A percentile compares a stretch with the other conserved stretches of the same genome.
These are phyloP conservation scores for Fraxinus anomala DNA, from an alignment of 257 asterid genomes.

Conservation along the genomic window DNA sequence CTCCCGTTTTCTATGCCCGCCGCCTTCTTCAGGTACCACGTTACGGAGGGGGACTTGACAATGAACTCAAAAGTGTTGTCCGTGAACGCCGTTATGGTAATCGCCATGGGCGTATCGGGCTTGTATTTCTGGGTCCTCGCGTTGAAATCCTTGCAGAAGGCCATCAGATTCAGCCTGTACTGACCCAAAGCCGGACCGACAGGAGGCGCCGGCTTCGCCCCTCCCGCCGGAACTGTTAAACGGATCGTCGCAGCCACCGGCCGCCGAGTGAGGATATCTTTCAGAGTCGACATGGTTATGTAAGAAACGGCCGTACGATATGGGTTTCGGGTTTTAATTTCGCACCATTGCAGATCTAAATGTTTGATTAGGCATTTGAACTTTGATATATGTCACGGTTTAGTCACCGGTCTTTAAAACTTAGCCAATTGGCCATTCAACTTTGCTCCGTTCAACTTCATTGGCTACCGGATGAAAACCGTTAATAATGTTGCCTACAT, in stretches of 20 bases:
- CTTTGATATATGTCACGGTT: no score
- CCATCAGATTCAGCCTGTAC: constrained; percentile 83
- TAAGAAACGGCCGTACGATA: neutral
- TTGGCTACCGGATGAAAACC: no score
- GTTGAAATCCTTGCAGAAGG: constrained; percentile 89
- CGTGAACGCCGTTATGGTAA: constrained; percentile 68
- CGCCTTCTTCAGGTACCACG: constrained; percentile 90
- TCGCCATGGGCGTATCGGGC: constrained; percentile 83
- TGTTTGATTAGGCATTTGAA: no score
- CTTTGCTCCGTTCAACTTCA: no score
- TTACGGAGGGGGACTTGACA: constrained; percentile 77
- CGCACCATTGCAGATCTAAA: no score
- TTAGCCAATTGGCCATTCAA: no score
- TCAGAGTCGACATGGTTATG: constrained; percentile 61
- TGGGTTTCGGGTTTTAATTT: neutral
- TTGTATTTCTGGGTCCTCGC: constrained; percentile 86
- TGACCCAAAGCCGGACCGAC: constrained; percentile 90
- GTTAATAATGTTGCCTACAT: no score
- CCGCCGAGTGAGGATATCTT: constrained; percentile 81
- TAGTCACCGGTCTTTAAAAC: no score
- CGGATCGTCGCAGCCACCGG: constrained; percentile 90
- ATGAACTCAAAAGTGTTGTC: constrained; percentile 81
- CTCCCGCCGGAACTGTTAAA: constrained; percentile 82
- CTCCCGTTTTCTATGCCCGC: constrained; percentile 81
- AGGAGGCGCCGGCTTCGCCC: constrained; percentile 87